Base-by-base conservation (phyloP, 179 eudicot species). In the Amaranthus tricolor region DNA sequence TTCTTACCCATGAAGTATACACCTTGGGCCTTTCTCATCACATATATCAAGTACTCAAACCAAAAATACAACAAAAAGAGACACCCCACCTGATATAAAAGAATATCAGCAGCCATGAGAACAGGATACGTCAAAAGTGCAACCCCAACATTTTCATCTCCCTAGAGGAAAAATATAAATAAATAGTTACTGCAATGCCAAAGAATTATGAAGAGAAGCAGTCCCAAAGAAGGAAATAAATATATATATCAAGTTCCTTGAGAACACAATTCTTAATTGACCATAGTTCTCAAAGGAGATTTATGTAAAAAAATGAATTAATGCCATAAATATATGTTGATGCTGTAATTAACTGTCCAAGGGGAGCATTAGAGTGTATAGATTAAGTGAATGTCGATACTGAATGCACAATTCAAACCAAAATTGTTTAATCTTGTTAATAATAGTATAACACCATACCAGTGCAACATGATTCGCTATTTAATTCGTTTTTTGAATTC, bases 31-130 rank as follows among this genome's bases (percentile, higher is more conserved):
- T 31, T 31, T 31, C 40, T 31, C 40, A 31, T 31, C 40, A 31
- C 40, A 31, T 31, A 31, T 31, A 31, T 31, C 40, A 31, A 31
- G 40, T 31, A 31, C 3, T 3, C 40, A 31, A 31, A 31, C 40
- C 40, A 31, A 31, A 31, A 7, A 68, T 15, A 19, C 68, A 21
- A 69, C 16, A 20, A 68, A 74, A 76, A 76, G 70, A 72, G 66
- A 86, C 54, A 31, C 31, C 68, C 63, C 62, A 81, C 99, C 97
- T 95, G 99, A 83, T 95, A 95, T 78, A 95, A 83, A 75, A 95
- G 93, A 72, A 95, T 95, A 82, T 91, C 98, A 64, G 99, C 84
- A 76, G 99, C 99, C 99, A 96, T 93, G 79, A 96, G 85, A 78
- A 93, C 96, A 70, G 98, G 98, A 85, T 96, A 96, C 8, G 94